Percentiles rank a stretch among this genome's conserved stretches.
Conservation (phyloP, 225 moss, liverwort and hornwort species). For the Physcomitrium patens region DNA sequence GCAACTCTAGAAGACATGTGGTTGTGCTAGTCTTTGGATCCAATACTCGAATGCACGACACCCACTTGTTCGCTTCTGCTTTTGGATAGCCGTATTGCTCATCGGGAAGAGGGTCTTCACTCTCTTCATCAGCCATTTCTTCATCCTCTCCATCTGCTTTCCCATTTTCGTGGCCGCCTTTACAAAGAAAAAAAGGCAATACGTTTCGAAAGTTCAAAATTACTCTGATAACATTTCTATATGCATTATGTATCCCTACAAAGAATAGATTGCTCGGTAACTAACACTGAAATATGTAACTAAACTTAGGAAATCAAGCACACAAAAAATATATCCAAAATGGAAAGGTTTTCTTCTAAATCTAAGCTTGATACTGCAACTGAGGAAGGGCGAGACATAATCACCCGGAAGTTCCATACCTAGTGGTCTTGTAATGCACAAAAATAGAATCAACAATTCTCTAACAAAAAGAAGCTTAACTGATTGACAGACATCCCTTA, state of each 20-base stretch:
- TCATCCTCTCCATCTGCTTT: conserved; percentile 73
- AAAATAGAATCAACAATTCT: background rate
- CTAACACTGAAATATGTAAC: background rate
- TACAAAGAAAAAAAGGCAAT: background rate
- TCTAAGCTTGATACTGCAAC: conserved; percentile 1
- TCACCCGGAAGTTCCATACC: background rate
- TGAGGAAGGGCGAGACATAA: background rate
- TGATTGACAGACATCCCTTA: conserved; percentile 2
- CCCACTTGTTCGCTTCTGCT: conserved; percentile 86
- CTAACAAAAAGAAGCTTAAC: background rate
- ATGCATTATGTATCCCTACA: background rate
- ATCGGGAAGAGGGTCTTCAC: conserved; percentile 92
- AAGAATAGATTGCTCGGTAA: background rate
- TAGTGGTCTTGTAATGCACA: background rate
- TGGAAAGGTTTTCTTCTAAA: background rate
- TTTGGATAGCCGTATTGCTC: conserved; percentile 98
- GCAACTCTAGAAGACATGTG: conserved; percentile 90
- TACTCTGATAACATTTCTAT: background rate
- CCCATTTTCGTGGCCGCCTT: conserved; percentile 74
- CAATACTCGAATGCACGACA: conserved; percentile 90
- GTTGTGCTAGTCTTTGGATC: conserved; percentile 84
- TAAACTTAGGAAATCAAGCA: conserved; percentile 10
- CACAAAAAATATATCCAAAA: background rate
- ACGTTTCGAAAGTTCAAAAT: conserved; percentile 21
- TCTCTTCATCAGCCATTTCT: conserved; percentile 81